These are phyloP conservation scores for Ophidiomyces ophidiicola DNA, from an alignment of 2,329 filamentous ascomycete genomes.

Conservation along the genomic window DNA sequence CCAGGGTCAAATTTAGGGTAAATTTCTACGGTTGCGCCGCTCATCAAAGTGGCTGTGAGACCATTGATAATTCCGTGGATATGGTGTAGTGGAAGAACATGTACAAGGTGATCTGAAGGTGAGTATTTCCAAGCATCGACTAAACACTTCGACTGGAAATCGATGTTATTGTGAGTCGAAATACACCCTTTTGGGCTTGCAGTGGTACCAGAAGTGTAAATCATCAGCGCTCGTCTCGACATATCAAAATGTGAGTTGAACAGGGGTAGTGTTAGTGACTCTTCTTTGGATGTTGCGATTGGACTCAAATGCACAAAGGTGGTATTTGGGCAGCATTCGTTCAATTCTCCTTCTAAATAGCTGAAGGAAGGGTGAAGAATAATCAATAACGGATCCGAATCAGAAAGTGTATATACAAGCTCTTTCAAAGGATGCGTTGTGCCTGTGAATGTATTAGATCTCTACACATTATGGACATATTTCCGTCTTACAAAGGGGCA, in stretches of 20 bases:
- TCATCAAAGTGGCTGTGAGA: constrained; percentile 36
- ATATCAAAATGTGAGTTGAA: constrained; percentile 23
- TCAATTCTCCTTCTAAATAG: constrained; percentile 24
- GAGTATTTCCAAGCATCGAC: constrained; percentile 32
- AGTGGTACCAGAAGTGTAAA: constrained; percentile 34
- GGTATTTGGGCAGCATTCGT: constrained; percentile 21
- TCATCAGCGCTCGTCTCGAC: constrained; percentile 30
- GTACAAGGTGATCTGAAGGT: constrained; percentile 36
- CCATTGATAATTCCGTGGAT: constrained; percentile 42
- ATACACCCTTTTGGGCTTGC: constrained; percentile 35
- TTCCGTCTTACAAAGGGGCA: constrained; percentile 31
- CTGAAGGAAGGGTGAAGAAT: constrained; percentile 32
- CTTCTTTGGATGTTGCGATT: constrained; percentile 13
- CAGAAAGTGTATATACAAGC: constrained; percentile 31
- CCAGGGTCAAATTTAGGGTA: constrained; percentile 34
- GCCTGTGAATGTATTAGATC: constrained; percentile 20
- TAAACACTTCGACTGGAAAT: constrained; percentile 23
- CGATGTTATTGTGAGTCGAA: constrained; percentile 33
- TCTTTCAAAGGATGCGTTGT: constrained; percentile 33
- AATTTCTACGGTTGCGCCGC: constrained; percentile 39
- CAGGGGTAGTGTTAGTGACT: constrained; percentile 18
- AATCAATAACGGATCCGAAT: constrained; percentile 33
- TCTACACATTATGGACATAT: background rate
- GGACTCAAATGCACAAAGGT: constrained; percentile 24
- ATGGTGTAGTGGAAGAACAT: constrained; percentile 41